These are phyloP conservation scores for Starmera pachycereana DNA, from an alignment of 805 yeast genomes.

Conservation along the genomic window DNA sequence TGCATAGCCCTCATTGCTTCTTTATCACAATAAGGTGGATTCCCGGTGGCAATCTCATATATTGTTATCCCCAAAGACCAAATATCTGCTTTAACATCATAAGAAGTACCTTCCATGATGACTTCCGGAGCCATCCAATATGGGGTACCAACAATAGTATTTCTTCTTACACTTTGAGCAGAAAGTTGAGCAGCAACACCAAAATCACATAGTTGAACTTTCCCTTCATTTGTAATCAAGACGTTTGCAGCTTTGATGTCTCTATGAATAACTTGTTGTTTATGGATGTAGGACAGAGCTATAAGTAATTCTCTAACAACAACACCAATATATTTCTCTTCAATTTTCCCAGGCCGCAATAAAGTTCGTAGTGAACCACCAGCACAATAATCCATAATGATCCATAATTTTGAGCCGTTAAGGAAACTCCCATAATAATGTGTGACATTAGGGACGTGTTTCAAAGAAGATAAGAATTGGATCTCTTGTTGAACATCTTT, in stretches of 20 bases:
- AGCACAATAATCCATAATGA: constrained; percentile 94
- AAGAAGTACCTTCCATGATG: constrained; percentile 78
- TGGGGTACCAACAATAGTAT: constrained; percentile 93
- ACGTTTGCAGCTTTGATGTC: constrained; percentile 97
- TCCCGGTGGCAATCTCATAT: constrained; percentile 92
- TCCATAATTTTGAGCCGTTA: constrained; percentile 89
- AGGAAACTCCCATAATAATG: constrained; percentile 85
- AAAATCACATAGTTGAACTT: constrained; percentile 88
- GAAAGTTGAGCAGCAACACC: constrained; percentile 96
- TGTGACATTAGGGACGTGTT: constrained; percentile 83
- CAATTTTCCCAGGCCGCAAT: constrained; percentile 77
- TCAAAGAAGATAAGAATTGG: constrained; percentile 72
- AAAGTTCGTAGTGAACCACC: constrained; percentile 80
- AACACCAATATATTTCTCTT: constrained; percentile 77
- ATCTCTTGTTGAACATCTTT: constrained; percentile 91
- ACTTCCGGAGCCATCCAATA: constrained; percentile 99
- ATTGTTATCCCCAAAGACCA: constrained; percentile 96
- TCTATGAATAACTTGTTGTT: constrained; percentile 86
- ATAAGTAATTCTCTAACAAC: constrained; percentile 70
- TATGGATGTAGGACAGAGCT: constrained; percentile 77
- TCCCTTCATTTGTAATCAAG: constrained; percentile 79
- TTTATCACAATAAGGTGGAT: constrained; percentile 93
- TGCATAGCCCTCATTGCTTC: constrained; percentile 95
- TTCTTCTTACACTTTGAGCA: constrained; percentile 63
- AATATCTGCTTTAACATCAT: constrained; percentile 88